Evolutionary conservation across 225 moss, liverwort and hornwort species (phyloP).

Genomic region (Sphagnum contortum): DNA sequence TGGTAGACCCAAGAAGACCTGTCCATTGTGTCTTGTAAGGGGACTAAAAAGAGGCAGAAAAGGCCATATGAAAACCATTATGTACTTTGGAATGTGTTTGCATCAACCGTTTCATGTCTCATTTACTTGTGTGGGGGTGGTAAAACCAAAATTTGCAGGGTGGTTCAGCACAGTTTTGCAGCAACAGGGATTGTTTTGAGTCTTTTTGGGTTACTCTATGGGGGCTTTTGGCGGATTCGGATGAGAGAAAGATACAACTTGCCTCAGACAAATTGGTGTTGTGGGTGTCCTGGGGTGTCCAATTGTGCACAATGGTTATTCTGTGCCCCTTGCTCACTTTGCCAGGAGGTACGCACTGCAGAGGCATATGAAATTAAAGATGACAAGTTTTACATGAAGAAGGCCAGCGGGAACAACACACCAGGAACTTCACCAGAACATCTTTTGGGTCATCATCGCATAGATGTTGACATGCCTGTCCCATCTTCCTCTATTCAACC

Average conservation of each 20-base stretch:
- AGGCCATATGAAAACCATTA: no score
- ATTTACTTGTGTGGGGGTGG: no score
- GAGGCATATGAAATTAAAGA: conserved; percentile 55
- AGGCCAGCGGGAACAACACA: conserved; percentile 2
- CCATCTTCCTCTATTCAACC: conserved; percentile 14
- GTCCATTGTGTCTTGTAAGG: no score
- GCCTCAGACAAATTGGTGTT: conserved; percentile 37
- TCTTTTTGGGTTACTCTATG: conserved; percentile 55
- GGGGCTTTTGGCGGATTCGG: conserved; percentile 71
- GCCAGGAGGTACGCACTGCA: conserved; percentile 77
- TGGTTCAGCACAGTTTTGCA: conserved; percentile 32
- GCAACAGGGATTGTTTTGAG: conserved; percentile 46
- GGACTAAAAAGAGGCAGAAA: no score
- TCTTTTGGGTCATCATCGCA: not conserved
- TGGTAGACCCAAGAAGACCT: no score
- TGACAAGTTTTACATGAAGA: conserved; percentile 38
- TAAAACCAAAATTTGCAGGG: not conserved
- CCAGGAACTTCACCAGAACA: not conserved
- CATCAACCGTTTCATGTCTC: no score
- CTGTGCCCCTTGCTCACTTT: conserved; percentile 49
- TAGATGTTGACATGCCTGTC: not conserved
- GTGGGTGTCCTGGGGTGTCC: conserved; percentile 21
- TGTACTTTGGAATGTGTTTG: no score
- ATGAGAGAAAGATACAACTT: conserved; percentile 65
- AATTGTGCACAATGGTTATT: conserved; percentile 65